Conservation (phyloP, 495 filamentous ascomycete species). For the Aspergillus nidulans region DNA sequence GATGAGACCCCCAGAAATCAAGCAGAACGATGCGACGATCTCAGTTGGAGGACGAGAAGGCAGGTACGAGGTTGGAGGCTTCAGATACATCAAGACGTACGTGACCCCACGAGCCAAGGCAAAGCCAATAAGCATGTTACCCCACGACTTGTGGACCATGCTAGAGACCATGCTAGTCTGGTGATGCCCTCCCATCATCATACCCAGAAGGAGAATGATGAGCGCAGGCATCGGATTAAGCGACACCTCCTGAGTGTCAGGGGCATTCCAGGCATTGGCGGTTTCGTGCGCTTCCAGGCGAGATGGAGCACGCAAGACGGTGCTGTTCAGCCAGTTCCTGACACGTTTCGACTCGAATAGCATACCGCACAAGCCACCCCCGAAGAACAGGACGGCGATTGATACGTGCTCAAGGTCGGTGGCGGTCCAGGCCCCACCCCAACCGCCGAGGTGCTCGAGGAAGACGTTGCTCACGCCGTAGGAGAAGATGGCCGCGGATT, state of each 20-base stretch:
- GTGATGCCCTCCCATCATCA: constrained; percentile 94
- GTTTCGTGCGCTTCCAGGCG: constrained; percentile 30
- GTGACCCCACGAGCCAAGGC: constrained; percentile 73
- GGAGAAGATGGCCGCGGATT: constrained; percentile 80
- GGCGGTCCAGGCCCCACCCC: constrained; percentile 65
- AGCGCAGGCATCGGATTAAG: constrained; percentile 88
- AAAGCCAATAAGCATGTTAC: constrained; percentile 76
- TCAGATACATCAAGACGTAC: constrained; percentile 74
- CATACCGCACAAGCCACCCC: constrained; percentile 94
- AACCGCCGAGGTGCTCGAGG: constrained; percentile 76
- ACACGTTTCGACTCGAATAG: constrained; percentile 77
- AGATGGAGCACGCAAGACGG: constrained; percentile 40
- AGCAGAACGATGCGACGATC: constrained; percentile 76
- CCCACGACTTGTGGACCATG: constrained; percentile 96
- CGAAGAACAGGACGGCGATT: constrained; percentile 91
- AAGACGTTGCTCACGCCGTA: constrained; percentile 91
- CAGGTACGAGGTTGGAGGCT: constrained; percentile 78
- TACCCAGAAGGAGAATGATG: constrained; percentile 76
- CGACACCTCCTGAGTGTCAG: constrained; percentile 67
- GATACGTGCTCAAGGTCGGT: constrained; percentile 89
- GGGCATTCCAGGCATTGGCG: constrained; percentile 50
- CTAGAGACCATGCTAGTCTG: constrained; percentile 79
- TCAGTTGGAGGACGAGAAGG: constrained; percentile 90
- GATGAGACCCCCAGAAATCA: constrained; percentile 80
- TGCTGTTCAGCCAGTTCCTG: constrained; percentile 65